A percentile compares a stretch with the other conserved stretches of the same genome.
phyloP scores from a whole-genome alignment of 2,329 filamentous ascomycete genomes.

The Aureobasidium uvarum region DNA sequence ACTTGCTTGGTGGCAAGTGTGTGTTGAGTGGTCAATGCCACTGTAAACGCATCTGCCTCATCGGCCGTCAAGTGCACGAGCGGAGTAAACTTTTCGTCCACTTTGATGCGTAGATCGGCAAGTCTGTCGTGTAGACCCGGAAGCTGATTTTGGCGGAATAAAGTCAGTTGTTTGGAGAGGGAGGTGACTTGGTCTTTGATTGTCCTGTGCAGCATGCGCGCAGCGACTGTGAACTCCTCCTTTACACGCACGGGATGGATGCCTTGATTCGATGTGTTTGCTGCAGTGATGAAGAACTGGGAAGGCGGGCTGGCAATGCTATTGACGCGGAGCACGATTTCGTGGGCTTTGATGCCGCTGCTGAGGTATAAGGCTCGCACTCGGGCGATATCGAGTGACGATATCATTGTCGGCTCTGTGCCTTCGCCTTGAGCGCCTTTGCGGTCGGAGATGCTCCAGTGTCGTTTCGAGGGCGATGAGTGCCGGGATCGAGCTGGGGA shows the following conservation, averaged over 20 bases:
- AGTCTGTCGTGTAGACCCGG: constrained; percentile 53
- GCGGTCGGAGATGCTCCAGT: constrained; percentile 60
- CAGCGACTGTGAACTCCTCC: constrained; percentile 56
- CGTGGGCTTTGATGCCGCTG: constrained; percentile 85
- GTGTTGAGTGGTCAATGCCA: constrained; percentile 72
- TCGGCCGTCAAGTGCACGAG: constrained; percentile 68
- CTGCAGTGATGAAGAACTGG: constrained; percentile 41
- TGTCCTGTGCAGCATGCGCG: constrained; percentile 52
- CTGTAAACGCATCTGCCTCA: constrained; percentile 74
- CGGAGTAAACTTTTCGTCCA: constrained; percentile 53
- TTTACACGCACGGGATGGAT: constrained; percentile 50
- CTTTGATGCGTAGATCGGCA: constrained; percentile 46
- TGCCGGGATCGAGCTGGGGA: background rate
- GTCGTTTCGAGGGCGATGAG: constrained; percentile 41
- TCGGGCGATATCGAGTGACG: constrained; percentile 73
- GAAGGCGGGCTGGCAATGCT: constrained; percentile 36
- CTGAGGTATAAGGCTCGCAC: constrained; percentile 72
- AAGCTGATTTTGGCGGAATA: constrained; percentile 43
- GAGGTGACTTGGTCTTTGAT: constrained; percentile 37
- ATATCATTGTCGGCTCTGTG: constrained; percentile 34
- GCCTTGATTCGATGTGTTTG: constrained; percentile 39
- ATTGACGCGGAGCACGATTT: constrained; percentile 67
- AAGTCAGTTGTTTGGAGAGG: constrained; percentile 24
- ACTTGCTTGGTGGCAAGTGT: constrained; percentile 78
- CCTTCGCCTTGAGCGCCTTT: constrained; percentile 40